phyloP scores from a whole-genome alignment of 768 basidiomycete genomes.

The Strobilomyces dryophilus region DNA sequence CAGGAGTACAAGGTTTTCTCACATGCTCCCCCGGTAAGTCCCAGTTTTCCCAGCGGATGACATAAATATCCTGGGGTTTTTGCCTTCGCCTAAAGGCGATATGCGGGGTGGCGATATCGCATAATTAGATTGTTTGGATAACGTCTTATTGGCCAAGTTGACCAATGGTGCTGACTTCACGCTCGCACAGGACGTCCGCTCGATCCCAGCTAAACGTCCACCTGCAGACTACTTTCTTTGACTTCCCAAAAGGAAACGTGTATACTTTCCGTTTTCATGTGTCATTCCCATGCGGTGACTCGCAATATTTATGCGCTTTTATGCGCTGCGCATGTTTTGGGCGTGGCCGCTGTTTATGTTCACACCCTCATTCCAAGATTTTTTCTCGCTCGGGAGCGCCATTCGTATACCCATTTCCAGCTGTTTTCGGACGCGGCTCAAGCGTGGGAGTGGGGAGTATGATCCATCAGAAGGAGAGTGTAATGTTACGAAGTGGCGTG shows the following conservation, averaged over 20 bases:
- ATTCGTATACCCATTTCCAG: conserved; percentile 6
- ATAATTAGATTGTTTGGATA: conserved; percentile 1
- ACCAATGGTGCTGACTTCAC: conserved; percentile 1
- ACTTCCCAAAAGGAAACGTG: conserved; percentile 11
- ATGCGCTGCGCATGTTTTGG: conserved; percentile 25
- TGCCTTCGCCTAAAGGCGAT: conserved; percentile 18
- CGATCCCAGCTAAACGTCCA: conserved; percentile 78
- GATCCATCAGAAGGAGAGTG: conserved; percentile 17
- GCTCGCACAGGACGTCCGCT: conserved; percentile 62
- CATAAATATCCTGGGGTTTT: conserved; percentile 16
- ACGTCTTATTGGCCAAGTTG: not conserved
- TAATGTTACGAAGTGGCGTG: conserved; percentile 17
- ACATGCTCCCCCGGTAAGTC: conserved; percentile 78
- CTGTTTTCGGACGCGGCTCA: conserved; percentile 6
- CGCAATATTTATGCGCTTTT: conserved; percentile 6
- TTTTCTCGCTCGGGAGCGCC: conserved; percentile 20
- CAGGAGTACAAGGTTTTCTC: conserved; percentile 97
- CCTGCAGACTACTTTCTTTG: conserved; percentile 86
- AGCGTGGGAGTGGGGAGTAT: conserved; percentile 17
- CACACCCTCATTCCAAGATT: conserved; percentile 16
- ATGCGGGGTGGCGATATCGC: conserved; percentile 21
- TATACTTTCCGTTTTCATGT: conserved; percentile 14
- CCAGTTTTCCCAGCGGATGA: conserved; percentile 6
- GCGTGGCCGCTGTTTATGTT: conserved; percentile 22
- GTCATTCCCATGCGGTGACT: conserved; percentile 17